These are phyloP conservation scores for Malus sieversii DNA, from an alignment of 306 rosid genomes.

Conservation along the genomic window DNA sequence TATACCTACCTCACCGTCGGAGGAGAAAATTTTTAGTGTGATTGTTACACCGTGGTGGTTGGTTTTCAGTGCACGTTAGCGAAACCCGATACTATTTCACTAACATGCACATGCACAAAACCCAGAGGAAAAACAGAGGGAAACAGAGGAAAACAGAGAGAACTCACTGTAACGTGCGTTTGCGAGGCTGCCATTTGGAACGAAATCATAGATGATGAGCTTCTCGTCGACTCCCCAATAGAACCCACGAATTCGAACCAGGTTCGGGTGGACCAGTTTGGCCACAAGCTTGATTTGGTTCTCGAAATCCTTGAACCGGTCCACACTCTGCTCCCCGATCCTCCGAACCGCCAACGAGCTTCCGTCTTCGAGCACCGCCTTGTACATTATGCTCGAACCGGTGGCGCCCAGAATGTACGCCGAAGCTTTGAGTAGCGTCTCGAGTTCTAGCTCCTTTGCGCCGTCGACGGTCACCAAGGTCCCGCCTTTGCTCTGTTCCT, in stretches of 20 bases:
- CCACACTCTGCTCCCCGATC: conserved; percentile 72
- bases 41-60: rapidly evolving
- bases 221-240: conserved; percentile 83
- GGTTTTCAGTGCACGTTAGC: conserved; percentile 20
- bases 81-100: not conserved
- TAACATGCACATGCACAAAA: conserved; percentile 18
- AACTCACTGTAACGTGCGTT: conserved; percentile 88
- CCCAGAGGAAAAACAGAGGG: not conserved
- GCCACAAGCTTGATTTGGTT: conserved; percentile 64
- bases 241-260: conserved; percentile 87
- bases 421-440: conserved; percentile 75
- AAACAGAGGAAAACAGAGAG: not conserved
- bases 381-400: conserved; percentile 92
- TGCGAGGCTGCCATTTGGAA: conserved; percentile 92
- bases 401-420: conserved; percentile 89
- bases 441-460: conserved; percentile 67
- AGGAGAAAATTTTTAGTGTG: no score
- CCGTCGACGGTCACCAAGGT: conserved; percentile 74
- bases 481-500: conserved; percentile 41
- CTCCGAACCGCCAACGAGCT: conserved; percentile 71
- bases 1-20: conserved; percentile 56
- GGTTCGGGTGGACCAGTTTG: conserved; percentile 73
- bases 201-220: conserved; percentile 87
- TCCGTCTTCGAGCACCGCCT: conserved; percentile 93
- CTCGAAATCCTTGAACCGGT: conserved; percentile 80